phyloP scores from a whole-genome alignment of 129 eudicot species.

The Flaveria sonorensis region DNA sequence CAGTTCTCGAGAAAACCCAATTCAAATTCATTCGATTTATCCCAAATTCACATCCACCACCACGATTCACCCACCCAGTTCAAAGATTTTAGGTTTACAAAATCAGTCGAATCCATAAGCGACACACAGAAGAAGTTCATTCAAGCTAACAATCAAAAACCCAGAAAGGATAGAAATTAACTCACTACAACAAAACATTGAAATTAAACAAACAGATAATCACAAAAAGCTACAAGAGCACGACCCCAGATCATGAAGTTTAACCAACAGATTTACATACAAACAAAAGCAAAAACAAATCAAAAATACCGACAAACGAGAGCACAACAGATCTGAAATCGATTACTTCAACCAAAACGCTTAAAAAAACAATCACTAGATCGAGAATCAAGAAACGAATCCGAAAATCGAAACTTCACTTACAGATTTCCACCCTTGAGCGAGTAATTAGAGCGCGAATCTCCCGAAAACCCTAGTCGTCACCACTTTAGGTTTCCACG shows the following conservation, averaged over 20 bases:
- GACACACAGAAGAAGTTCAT: neutral
- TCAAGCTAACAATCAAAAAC: neutral
- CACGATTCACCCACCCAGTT: constrained; percentile 16
- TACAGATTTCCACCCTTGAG: constrained; percentile 32
- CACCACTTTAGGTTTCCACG: constrained; percentile 41
- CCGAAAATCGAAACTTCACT: constrained; percentile 22
- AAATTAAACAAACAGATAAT: neutral
- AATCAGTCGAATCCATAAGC: constrained; percentile 7
- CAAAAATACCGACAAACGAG: constrained; percentile 32
- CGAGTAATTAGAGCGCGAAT: constrained; percentile 40
- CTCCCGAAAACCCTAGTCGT: constrained; percentile 41
- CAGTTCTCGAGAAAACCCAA: constrained; percentile 38
- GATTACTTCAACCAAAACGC: constrained; percentile 22
- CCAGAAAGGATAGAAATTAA: neutral
- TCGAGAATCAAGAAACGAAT: constrained; percentile 17
- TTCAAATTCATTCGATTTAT: constrained; percentile 23
- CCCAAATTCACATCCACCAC: constrained; percentile 22
- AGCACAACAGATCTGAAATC: constrained; percentile 36
- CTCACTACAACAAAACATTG: constrained; percentile 6
- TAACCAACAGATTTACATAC: too few relatives aligned
- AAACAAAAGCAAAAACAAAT: constrained; percentile 7
- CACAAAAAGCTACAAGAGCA: neutral
- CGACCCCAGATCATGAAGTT: constrained; percentile 22
- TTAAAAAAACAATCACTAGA: constrained; percentile 28
- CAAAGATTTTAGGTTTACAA: neutral